Conservation (phyloP, 164 flowering plant genomes). For the Protea cynaroides region DNA sequence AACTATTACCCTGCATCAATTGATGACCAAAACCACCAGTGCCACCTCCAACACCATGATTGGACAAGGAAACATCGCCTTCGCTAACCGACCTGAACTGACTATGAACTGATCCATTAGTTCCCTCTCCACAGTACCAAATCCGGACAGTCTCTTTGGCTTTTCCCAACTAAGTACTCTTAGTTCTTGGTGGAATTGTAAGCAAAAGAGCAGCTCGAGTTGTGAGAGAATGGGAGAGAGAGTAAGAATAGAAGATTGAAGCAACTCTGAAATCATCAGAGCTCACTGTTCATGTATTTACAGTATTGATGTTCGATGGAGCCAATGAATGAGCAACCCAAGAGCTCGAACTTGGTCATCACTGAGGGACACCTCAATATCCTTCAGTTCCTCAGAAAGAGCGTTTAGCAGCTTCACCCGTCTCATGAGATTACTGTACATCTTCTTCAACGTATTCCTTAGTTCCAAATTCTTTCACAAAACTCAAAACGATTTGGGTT, state of each 20-base stretch:
- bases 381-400: constrained; percentile 74
- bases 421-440: constrained; percentile 56
- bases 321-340: constrained; percentile 40
- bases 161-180: constrained; percentile 61
- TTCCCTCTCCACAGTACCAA: constrained; percentile 94
- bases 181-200: constrained; percentile 70
- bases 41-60: constrained; percentile 23
- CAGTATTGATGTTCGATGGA: constrained; percentile 46
- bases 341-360: constrained; percentile 37
- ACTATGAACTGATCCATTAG: constrained; percentile 96
- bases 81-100: constrained; percentile 84
- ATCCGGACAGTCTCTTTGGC: constrained; percentile 61
- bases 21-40: constrained; percentile 30
- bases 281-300: constrained; percentile 39
- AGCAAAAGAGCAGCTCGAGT: constrained; percentile 91
- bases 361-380: constrained; percentile 26
- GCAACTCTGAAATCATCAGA: constrained; percentile 82
- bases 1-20: constrained; percentile 35
- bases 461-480: too few relatives aligned
- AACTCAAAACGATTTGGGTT: too few relatives aligned
- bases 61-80: constrained; percentile 45
- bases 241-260: constrained; percentile 70
- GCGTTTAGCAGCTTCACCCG: constrained; percentile 83
- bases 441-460: constrained; percentile 42
- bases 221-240: constrained; percentile 78